Conservation (phyloP, 73 alveolate genomes). For the Breviolum minutum region DNA sequence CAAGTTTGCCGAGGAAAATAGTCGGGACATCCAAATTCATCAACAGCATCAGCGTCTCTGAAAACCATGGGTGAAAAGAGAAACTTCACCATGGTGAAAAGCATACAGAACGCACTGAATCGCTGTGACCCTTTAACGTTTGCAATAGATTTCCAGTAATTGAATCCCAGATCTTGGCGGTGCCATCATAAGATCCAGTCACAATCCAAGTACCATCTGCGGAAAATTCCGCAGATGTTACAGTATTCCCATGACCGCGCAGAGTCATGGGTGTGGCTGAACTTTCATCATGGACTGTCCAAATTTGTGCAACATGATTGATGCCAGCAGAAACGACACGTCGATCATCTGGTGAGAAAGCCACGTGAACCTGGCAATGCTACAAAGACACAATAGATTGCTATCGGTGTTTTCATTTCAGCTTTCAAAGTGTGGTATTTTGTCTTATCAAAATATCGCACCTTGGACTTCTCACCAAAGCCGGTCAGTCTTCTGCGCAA, state of each 20-base stretch:
- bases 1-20: background rate
- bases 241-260: slow-evolving; percentile 52
- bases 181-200: slow-evolving; percentile 62
- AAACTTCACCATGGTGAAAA: background rate
- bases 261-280: background rate
- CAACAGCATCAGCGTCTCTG: background rate
- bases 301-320: slow-evolving; percentile 78
- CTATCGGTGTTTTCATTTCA: background rate
- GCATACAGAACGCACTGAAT: slow-evolving; percentile 49
- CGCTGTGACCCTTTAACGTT: slow-evolving; percentile 29
- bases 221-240: slow-evolving; percentile 49
- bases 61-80: background rate
- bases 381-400: background rate
- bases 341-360: slow-evolving; percentile 43
- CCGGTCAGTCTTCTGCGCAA: slow-evolving; percentile 45
- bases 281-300: background rate
- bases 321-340: slow-evolving; percentile 57
- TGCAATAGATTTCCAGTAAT: background rate
- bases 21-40: background rate
- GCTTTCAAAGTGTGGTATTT: background rate
- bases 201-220: slow-evolving; percentile 62
- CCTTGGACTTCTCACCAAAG: slow-evolving; percentile 72
- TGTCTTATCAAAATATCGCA: background rate
- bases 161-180: slow-evolving; percentile 66
- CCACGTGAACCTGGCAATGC: slow-evolving; percentile 28